Percentiles rank a stretch among this genome's conserved stretches.
Evolutionary conservation across 1,139 yeast species (phyloP).

Genomic region (Lodderomyces theae): DNA sequence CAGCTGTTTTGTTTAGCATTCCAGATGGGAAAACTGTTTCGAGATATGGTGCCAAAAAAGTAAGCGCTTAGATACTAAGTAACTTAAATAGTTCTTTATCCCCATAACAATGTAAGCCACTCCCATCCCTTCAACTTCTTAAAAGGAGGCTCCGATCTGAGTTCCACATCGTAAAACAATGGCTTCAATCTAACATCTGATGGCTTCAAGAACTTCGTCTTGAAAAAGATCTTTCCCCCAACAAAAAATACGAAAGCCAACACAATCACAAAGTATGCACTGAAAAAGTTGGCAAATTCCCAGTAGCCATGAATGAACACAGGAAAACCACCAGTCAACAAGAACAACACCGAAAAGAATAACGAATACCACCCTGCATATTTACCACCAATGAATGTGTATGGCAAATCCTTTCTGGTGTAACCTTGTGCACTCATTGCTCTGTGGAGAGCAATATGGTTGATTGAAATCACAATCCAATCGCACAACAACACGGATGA

Average conservation of each 20-base stretch:
- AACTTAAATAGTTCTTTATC: too few relatives aligned
- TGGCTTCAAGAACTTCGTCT: constrained; percentile 25
- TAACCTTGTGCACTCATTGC: constrained; percentile 39
- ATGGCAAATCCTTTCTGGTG: constrained; percentile 35
- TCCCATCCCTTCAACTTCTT: constrained; percentile 27
- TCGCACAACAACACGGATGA: constrained; percentile 23
- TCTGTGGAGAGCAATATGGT: constrained; percentile 31
- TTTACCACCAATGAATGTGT: constrained; percentile 22
- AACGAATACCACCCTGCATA: constrained; percentile 37
- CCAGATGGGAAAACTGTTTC: constrained; percentile 95
- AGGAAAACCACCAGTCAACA: constrained; percentile 41
- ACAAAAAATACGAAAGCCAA: constrained; percentile 23
- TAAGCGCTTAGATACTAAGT: too few relatives aligned
- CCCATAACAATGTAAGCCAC: constrained; percentile 25
- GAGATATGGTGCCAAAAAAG: constrained; percentile 70
- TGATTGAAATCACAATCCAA: constrained; percentile 30
- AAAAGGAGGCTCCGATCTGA: constrained; percentile 36
- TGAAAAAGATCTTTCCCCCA: constrained; percentile 29
- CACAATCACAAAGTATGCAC: constrained; percentile 39
- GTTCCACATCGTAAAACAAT: constrained; percentile 32
- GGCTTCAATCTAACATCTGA: constrained; percentile 32
- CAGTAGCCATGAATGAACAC: constrained; percentile 37
- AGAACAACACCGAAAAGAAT: constrained; percentile 27
- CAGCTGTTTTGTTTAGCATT: constrained; percentile 83
- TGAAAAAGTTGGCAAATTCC: constrained; percentile 31